Conservation (phyloP, 768 basidiomycete genomes). For the Leccinum disarticulatum region DNA sequence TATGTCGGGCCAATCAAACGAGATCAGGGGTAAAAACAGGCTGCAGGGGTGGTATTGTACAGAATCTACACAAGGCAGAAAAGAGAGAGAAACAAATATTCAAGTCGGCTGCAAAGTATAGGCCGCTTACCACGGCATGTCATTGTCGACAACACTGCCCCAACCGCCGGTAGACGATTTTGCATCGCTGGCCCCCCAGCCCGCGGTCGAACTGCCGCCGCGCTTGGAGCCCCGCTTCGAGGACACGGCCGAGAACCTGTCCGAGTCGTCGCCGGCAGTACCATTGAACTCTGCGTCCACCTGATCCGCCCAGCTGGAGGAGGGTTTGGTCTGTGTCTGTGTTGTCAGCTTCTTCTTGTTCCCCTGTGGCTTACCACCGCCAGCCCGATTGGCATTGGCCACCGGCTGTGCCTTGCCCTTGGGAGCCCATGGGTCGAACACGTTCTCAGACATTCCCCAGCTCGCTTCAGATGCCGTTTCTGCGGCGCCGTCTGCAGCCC, state of each 20-base stretch:
- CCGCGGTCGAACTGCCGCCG: slow-evolving; percentile 11
- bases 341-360: slow-evolving; percentile 10
- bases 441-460: slow-evolving; percentile 24
- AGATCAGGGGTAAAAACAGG: neutral
- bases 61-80: neutral
- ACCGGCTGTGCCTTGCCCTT: neutral
- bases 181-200: slow-evolving; percentile 7
- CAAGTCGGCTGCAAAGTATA: neutral
- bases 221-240: slow-evolving; percentile 17
- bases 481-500: neutral
- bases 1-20: slow-evolving; percentile 2
- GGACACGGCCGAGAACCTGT: slow-evolving; percentile 1
- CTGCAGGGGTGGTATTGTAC: slow-evolving; percentile 6
- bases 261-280: slow-evolving; percentile 1
- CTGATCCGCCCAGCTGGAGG: slow-evolving; percentile 30
- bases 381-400: slow-evolving; percentile 4
- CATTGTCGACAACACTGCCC: slow-evolving; percentile 16
- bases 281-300: slow-evolving; percentile 20
- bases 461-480: slow-evolving; percentile 20
- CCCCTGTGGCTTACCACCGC: slow-evolving; percentile 1
- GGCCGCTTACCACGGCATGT: slow-evolving; percentile 26
- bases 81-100: neutral
- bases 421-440: slow-evolving; percentile 24
- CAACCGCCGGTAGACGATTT: slow-evolving; percentile 28
- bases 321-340: neutral